Evolutionary conservation across 192 early-diverging fungal genomes (phyloP), one percentile per base, ranked within the genome.

Genomic region (Entomortierella chlamydospora): DNA sequence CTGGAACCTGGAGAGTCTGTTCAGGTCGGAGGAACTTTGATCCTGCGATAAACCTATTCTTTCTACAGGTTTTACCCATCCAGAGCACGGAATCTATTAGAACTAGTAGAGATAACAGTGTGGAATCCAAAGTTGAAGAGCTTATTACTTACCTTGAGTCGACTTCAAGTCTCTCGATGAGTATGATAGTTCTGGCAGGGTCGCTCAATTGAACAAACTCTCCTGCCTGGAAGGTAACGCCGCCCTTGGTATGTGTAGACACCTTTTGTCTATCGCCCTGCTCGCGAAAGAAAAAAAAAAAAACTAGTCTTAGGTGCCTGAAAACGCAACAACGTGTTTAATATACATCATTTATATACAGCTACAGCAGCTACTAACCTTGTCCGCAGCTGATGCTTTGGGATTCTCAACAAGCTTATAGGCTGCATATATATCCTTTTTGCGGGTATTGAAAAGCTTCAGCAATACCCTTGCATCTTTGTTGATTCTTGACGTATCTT

Each of bases 401-500:
- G 62, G 51, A n/a, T 69, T 82, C n/a, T 63, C 50, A 4, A 72
- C 59, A 20, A 72, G 57, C 54, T 65, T 82, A 49, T 73, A 63
- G 17, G 61, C 37, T 0, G 68, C 26, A 45, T 61, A 79, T 13
- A 79, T 26, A 11, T 79, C 76, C 28, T 79, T 79, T 52, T 79
- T 79, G 30, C 61, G 57, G 8, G 76, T 70, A 56, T 79, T 79
- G 63, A 79, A 79, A 17, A 79, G 29, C 43, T 79, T 79, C 52
- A 82, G 60, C n/a, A 90, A 59, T 5, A 83, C 37, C 63, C 81
- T 87, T 18, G 94, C 94, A 64, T 96, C 93, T 39, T 90, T 86
- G 73, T 94, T 93, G 13, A 98, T 86, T 56, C 91, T 88, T 28
- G 95, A 97, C 6, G 89, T 89, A 42, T 91, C 86, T 73, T 92